Evolutionary conservation across 2,329 filamentous ascomycete genomes (phyloP).

Genomic region (Juglanconis sp.): DNA sequence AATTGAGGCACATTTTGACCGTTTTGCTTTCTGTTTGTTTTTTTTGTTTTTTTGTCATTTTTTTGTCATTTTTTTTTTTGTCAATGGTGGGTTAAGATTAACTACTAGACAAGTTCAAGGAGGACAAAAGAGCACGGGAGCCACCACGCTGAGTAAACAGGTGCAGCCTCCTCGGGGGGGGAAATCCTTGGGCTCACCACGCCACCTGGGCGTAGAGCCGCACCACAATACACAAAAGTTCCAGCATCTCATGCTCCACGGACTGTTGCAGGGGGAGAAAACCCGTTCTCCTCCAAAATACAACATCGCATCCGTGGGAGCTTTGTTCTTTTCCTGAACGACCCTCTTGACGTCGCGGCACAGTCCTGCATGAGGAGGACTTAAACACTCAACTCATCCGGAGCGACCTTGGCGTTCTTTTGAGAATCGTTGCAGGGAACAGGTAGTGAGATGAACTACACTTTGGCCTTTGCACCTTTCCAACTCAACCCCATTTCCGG

Average conservation of each 20-base stretch:
- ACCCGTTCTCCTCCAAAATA: conserved; percentile 6
- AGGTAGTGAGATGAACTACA: conserved; percentile 20
- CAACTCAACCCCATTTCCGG: neutral
- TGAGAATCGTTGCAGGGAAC: neutral
- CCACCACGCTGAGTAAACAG: conserved; percentile 34
- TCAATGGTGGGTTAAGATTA: conserved; percentile 34
- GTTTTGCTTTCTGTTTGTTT: neutral
- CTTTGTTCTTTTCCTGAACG: conserved; percentile 3
- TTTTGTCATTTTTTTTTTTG: conserved; percentile 12
- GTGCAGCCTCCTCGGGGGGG: conserved; percentile 29
- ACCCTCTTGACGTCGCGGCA: neutral
- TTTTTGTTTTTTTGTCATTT: neutral
- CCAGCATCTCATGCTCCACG: conserved; percentile 22
- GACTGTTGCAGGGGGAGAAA: neutral
- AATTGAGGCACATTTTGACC: too few relatives aligned
- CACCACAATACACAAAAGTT: conserved; percentile 4
- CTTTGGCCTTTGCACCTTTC: conserved; percentile 7
- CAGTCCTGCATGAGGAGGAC: conserved; percentile 14
- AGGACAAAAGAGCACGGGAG: conserved; percentile 33
- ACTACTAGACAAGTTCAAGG: conserved; percentile 35
- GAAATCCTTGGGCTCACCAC: conserved; percentile 20
- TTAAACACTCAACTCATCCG: conserved; percentile 17
- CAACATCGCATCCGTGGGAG: conserved; percentile 12
- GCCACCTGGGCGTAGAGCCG: conserved; percentile 24
- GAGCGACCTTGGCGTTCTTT: neutral